Conservation (phyloP, 768 basidiomycete species). For the Boletus rubropictus region DNA sequence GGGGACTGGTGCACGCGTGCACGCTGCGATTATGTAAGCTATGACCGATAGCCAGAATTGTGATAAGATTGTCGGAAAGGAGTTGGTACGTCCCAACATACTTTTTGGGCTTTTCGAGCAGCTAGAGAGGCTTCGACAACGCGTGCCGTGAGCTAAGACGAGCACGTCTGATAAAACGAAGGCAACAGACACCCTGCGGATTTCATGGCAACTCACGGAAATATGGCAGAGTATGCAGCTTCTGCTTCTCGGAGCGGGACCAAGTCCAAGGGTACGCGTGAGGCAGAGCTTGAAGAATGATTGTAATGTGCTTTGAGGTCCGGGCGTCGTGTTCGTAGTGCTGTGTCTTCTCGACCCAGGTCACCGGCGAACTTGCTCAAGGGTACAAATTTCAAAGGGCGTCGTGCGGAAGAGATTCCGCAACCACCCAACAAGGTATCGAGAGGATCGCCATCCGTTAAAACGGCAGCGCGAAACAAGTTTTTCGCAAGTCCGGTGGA, state of each 20-base stretch:
- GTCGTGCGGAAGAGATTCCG: slow-evolving; percentile 12
- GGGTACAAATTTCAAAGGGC: slow-evolving; percentile 27
- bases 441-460: slow-evolving; percentile 23
- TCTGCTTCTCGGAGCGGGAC: slow-evolving; percentile 27
- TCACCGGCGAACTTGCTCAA: slow-evolving; percentile 17
- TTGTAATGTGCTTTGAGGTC: slow-evolving; percentile 1
- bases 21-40: no score
- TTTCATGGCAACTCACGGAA: slow-evolving; percentile 17
- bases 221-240: slow-evolving; percentile 22
- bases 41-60: no score
- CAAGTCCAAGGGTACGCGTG: slow-evolving; percentile 18
- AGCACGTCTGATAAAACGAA: slow-evolving; percentile 4
- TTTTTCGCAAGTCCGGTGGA: slow-evolving; percentile 7
- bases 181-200: neutral
- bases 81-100: no score
- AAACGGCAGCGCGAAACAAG: slow-evolving; percentile 25
- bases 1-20: no score
- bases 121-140: neutral
- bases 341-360: neutral
- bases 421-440: slow-evolving; percentile 11
- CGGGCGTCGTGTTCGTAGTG: neutral
- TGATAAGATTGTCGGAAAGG: no score
- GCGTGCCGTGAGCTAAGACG: neutral
- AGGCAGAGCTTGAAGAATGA: neutral
- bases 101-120: neutral